Evolutionary conservation across 805 yeast species (phyloP), one percentile per base, ranked within the genome.

Genomic region (Wickerhamiella occidentalis): DNA sequence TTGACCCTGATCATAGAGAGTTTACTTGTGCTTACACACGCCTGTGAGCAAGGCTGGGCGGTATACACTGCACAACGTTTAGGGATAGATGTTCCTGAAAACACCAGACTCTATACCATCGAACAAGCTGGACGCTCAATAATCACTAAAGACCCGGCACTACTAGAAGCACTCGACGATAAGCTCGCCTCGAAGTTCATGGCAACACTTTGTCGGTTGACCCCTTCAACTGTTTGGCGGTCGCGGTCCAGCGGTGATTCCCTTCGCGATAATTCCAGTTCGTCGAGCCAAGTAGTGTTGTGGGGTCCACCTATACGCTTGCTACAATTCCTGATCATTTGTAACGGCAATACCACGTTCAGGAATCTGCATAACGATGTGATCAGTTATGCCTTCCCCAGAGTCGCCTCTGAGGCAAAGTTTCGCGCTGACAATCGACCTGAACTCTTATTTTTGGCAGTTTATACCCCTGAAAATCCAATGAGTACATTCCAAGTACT

Each of bases 41-140:
- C 38, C 18, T 40, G 44, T 25, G 44, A 40, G 22, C 44, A 40
- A 7, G 44, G 44, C 3, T 40, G 29, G 21, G 30, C 30, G 33
- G 21, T 23, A 3, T 25, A 9, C n/a, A 25, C 5, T n/a, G 44
- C 44, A 4, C 3, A 9, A 15, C 29, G 21, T 18, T 17, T 15
- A 6, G 30, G 30, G 3, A 4, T 40, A 9, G n/a, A 9, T 4
- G 6, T n/a, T 6, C 38, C 38, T 9, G 12, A 4, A 6, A 15
- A 4, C 6, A 5, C 21, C 4, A 33, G 19, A 6, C 19, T 6
- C 9, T 33, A 33, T n/a, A 33, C 38, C 19, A 33, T 33, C 6
- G 38, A 15, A 17, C 21, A 33, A n/a, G 38, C 19, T 19, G 38
- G 12, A 6, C 38, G 38, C 19, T 33, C 38, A 17, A 15, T 33